Conservation (phyloP, 164 flowering plant species). For the Cinnamomum chago region DNA sequence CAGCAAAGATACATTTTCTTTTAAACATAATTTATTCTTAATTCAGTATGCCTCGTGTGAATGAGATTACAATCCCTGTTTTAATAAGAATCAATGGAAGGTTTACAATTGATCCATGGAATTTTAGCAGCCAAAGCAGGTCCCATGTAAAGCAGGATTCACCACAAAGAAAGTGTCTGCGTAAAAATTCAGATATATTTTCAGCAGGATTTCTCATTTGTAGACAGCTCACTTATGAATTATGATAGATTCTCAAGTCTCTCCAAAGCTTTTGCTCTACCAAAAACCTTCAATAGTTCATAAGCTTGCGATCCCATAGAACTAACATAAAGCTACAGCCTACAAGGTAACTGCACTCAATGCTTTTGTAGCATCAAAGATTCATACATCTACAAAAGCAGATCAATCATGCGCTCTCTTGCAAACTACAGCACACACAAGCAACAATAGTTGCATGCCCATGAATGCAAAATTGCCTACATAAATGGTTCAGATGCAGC, state of each 20-base stretch:
- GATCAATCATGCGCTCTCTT: too few species aligned
- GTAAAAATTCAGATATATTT: neutral
- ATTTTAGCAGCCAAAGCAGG: neutral
- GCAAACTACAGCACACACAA: too few species aligned
- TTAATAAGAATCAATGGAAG: neutral
- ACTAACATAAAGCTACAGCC: neutral
- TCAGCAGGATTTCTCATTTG: neutral
- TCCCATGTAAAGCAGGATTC: neutral
- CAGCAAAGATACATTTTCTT: too few species aligned
- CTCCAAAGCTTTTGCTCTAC: neutral
- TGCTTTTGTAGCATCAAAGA: too few species aligned
- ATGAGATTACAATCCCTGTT: neutral
- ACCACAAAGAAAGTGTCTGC: neutral
- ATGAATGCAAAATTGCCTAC: too few species aligned
- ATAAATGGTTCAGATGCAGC: too few species aligned
- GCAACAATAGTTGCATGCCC: too few species aligned
- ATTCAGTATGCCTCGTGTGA: neutral
- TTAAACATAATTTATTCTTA: too few species aligned
- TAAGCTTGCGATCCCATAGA: neutral
- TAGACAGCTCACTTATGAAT: neutral
- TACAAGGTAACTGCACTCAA: neutral
- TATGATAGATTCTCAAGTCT: neutral
- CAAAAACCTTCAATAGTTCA: neutral
- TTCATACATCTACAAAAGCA: too few species aligned
- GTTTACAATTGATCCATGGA: neutral